These are phyloP conservation scores for Ochromonas danica DNA, from an alignment of 108 stramenopile genomes.

Conservation along the genomic window DNA sequence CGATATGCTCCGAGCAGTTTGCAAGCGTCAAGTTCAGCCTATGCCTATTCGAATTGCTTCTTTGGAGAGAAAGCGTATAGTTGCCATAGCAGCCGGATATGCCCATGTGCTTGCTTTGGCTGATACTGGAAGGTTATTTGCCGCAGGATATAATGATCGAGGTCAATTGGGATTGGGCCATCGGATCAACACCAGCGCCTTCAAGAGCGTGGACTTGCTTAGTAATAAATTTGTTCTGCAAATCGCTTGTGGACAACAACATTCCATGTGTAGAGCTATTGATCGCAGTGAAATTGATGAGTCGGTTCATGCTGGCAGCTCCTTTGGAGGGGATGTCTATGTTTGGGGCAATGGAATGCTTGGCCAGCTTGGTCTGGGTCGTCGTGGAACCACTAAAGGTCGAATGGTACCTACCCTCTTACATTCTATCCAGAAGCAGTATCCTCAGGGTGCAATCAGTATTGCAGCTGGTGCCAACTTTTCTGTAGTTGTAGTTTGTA, in stretches of 20 bases:
- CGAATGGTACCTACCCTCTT: conserved; percentile 6
- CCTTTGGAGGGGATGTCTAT: background rate
- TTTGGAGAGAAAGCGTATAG: conserved; percentile 2
- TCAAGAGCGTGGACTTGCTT: conserved; percentile 3
- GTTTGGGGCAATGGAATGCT: conserved; percentile 35
- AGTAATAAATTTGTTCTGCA: background rate
- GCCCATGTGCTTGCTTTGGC: conserved; percentile 20
- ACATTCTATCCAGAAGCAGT: background rate
- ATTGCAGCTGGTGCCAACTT: conserved; percentile 36
- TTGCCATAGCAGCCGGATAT: conserved; percentile 29
- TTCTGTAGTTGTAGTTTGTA: background rate
- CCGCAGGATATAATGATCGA: conserved; percentile 35
- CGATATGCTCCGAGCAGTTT: conserved; percentile 16
- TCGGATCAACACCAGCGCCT: conserved; percentile 37
- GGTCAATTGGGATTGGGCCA: conserved; percentile 42
- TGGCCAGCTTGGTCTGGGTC: conserved; percentile 36
- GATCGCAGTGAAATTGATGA: background rate
- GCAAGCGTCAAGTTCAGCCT: background rate
- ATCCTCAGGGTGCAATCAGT: conserved; percentile 12
- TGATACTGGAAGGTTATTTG: conserved; percentile 10
- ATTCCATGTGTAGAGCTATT: conserved; percentile 28
- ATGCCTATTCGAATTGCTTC: background rate
- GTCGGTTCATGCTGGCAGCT: background rate
- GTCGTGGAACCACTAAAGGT: conserved; percentile 8
- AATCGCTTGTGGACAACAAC: conserved; percentile 36